Evolutionary conservation across 768 basidiomycete species (phyloP).

Genomic region (Leccinum olivaceopallidum): DNA sequence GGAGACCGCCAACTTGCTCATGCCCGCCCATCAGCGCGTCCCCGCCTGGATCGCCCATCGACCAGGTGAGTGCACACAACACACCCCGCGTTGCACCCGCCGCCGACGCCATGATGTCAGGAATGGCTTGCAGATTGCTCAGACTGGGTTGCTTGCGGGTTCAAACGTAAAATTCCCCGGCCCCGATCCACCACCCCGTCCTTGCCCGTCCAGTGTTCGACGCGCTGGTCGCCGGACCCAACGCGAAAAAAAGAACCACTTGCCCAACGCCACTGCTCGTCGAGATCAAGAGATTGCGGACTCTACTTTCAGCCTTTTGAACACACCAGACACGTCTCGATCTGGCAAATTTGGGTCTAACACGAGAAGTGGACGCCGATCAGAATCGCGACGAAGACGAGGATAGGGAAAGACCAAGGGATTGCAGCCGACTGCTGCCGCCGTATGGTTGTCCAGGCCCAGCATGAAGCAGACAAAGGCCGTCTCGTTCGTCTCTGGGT

Average conservation of each 20-base stretch:
- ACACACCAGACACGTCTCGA: too few species aligned
- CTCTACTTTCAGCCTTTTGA: slow-evolving; percentile 48
- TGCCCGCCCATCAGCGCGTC: slow-evolving; percentile 35
- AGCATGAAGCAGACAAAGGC: too few species aligned
- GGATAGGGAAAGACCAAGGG: too few species aligned
- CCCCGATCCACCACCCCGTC: slow-evolving; percentile 7
- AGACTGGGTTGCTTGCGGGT: slow-evolving; percentile 55
- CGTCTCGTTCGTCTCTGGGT: too few species aligned
- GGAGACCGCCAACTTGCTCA: slow-evolving; percentile 1
- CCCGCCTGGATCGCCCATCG: slow-evolving; percentile 58
- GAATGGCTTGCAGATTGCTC: slow-evolving; percentile 79
- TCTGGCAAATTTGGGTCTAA: too few species aligned
- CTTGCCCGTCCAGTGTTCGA: background rate
- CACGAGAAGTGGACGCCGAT: too few species aligned
- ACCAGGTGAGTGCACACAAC: slow-evolving; percentile 45
- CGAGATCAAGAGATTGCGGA: slow-evolving; percentile 75
- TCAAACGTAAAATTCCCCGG: slow-evolving; percentile 48
- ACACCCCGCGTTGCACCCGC: background rate
- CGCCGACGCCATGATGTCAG: slow-evolving; percentile 35
- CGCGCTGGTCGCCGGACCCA: slow-evolving; percentile 4
- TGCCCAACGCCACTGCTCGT: slow-evolving; percentile 60
- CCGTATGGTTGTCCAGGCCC: too few species aligned
- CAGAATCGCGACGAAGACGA: too few species aligned
- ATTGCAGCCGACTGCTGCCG: too few species aligned
- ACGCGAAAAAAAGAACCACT: slow-evolving; percentile 22